These are phyloP conservation scores for Parathielavia hyrcaniae DNA, from an alignment of 495 filamentous ascomycete species.

Conservation along the genomic window DNA sequence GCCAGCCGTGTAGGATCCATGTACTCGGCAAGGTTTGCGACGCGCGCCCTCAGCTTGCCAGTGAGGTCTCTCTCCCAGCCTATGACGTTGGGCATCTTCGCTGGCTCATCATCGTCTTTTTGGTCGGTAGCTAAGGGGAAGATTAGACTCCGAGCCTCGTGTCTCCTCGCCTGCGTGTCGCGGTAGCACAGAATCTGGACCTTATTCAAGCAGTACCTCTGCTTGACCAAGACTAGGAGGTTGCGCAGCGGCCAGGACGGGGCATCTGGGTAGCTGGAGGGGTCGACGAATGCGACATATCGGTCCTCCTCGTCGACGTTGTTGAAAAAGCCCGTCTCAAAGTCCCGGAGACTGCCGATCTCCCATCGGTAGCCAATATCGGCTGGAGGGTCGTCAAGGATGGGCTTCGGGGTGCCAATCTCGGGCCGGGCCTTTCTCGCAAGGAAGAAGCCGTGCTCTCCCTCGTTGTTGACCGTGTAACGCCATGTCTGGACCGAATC, in stretches of 20 bases:
- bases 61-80: slow-evolving; percentile 85
- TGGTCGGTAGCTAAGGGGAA: slow-evolving; percentile 57
- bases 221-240: slow-evolving; percentile 74
- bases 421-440: slow-evolving; percentile 60
- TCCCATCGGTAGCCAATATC: slow-evolving; percentile 63
- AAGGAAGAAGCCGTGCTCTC: slow-evolving; percentile 91
- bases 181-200: slow-evolving; percentile 88
- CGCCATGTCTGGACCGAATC: slow-evolving; percentile 82
- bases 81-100: slow-evolving; percentile 73
- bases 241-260: slow-evolving; percentile 93
- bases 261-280: slow-evolving; percentile 76
- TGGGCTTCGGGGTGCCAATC: slow-evolving; percentile 26
- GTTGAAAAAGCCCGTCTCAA: slow-evolving; percentile 83
- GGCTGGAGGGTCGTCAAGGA: slow-evolving; percentile 32
- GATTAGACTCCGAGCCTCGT: slow-evolving; percentile 73
- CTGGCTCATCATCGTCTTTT: slow-evolving; percentile 35
- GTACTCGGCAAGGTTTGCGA: slow-evolving; percentile 77
- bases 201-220: slow-evolving; percentile 67
- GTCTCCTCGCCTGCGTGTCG: slow-evolving; percentile 66
- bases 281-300: slow-evolving; percentile 83
- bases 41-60: slow-evolving; percentile 66
- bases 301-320: slow-evolving; percentile 59
- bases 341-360: slow-evolving; percentile 65
- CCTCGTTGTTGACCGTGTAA: slow-evolving; percentile 64
- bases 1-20: slow-evolving; percentile 84